These are phyloP conservation scores for Spinacia oleracea DNA, from an alignment of 179 eudicot genomes.

Conservation along the genomic window DNA sequence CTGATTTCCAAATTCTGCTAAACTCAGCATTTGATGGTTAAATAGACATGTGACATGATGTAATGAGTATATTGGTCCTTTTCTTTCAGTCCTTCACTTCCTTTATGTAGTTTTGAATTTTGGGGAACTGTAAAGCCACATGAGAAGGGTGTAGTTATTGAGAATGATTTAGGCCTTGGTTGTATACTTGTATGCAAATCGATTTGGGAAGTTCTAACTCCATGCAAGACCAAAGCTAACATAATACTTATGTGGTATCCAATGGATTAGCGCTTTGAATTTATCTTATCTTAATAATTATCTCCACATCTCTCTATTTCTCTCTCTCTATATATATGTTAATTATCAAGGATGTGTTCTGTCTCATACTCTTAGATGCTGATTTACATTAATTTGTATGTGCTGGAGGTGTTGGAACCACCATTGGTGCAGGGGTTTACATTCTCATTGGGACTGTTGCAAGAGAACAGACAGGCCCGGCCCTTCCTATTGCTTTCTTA, in stretches of 20 bases:
- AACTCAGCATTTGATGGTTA: not conserved
- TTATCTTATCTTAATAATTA: too few species aligned
- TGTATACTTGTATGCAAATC: not conserved
- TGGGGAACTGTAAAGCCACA: not conserved
- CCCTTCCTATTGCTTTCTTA: conserved; percentile 54
- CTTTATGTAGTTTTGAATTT: not conserved
- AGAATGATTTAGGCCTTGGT: not conserved
- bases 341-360: too few species aligned
- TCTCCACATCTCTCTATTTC: too few species aligned
- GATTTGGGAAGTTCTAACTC: not conserved
- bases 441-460: conserved; percentile 81
- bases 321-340: not conserved
- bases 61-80: not conserved
- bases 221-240: not conserved
- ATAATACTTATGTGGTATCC: too few species aligned
- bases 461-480: conserved; percentile 70
- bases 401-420: conserved; percentile 63
- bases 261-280: too few species aligned
- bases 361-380: conserved; percentile 11
- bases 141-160: too few species aligned
- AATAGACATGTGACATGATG: not conserved
- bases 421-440: conserved; percentile 81
- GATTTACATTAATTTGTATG: not conserved
- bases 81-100: too few species aligned
- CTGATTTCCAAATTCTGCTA: not conserved